These are phyloP conservation scores for Boletus holoroseus DNA, from an alignment of 1,284 basidiomycete genomes.

Conservation along the genomic window DNA sequence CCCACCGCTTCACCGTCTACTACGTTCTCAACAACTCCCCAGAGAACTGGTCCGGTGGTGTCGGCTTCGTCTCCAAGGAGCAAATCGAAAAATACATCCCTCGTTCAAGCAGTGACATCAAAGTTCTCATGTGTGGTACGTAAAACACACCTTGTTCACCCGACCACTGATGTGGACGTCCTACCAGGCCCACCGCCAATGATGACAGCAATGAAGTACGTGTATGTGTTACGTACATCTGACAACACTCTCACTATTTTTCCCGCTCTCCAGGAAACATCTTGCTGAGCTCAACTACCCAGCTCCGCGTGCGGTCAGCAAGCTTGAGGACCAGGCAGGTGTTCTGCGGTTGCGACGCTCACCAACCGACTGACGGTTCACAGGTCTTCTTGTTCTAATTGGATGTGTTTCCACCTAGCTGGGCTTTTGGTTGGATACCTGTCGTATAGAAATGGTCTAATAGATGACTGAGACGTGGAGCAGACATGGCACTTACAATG, in stretches of 20 bases:
- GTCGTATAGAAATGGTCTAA: background rate
- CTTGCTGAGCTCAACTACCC: slow-evolving; percentile 85
- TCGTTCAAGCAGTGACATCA: slow-evolving; percentile 59
- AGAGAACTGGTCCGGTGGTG: slow-evolving; percentile 77
- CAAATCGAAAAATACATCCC: slow-evolving; percentile 80
- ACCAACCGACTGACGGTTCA: slow-evolving; percentile 1
- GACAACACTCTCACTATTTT: background rate
- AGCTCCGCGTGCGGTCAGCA: slow-evolving; percentile 85
- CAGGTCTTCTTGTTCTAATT: slow-evolving; percentile 64
- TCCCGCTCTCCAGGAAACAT: slow-evolving; percentile 60
- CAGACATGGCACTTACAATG: background rate
- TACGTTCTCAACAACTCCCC: slow-evolving; percentile 96
- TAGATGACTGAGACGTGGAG: slow-evolving; percentile 7
- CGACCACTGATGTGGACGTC: slow-evolving; percentile 5
- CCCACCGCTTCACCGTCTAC: slow-evolving; percentile 73
- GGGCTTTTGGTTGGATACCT: slow-evolving; percentile 8
- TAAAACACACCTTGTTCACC: slow-evolving; percentile 6
- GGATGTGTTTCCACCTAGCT: background rate
- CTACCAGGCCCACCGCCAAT: slow-evolving; percentile 84
- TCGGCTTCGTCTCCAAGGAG: slow-evolving; percentile 92
- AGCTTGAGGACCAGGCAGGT: slow-evolving; percentile 82
- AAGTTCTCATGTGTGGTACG: slow-evolving; percentile 81
- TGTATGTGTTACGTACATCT: slow-evolving; percentile 12
- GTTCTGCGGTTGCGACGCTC: background rate
- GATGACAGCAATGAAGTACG: slow-evolving; percentile 95